phyloP scores from a whole-genome alignment of 768 basidiomycete species.

The Rhodosporidiobolus odoratus region DNA sequence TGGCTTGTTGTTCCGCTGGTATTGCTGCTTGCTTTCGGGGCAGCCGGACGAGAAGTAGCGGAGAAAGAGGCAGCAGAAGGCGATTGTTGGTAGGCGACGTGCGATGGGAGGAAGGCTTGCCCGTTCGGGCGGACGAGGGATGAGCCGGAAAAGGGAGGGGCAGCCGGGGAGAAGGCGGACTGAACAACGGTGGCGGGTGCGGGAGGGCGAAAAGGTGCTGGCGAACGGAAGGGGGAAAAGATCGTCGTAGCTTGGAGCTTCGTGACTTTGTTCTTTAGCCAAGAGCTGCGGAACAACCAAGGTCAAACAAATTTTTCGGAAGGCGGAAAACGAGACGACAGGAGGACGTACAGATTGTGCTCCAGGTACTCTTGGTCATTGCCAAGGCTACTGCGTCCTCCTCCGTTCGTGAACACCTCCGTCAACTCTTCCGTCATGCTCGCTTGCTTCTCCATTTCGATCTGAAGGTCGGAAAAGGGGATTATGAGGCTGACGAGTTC shows the following conservation, averaged over 20 bases:
- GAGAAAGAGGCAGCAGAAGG: background rate
- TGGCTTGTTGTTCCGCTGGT: background rate
- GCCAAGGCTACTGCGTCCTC: constrained; percentile 3
- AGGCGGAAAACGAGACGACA: background rate
- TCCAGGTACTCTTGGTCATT: constrained; percentile 17
- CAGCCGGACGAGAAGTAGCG: background rate
- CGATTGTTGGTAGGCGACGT: background rate
- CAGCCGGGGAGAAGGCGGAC: background rate
- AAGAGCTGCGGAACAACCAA: background rate
- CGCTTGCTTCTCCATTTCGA: constrained; percentile 23
- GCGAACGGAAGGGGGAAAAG: background rate
- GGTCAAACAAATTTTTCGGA: background rate
- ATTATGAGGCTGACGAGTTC: background rate
- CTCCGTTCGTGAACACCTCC: constrained; percentile 3
- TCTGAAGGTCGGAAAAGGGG: constrained; percentile 4
- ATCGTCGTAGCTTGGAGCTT: background rate
- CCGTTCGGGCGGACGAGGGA: background rate
- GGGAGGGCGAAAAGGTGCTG: background rate
- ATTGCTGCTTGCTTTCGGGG: background rate
- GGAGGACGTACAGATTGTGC: constrained; percentile 8
- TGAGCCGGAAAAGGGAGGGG: background rate
- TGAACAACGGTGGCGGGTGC: background rate
- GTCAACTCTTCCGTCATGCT: constrained; percentile 18
- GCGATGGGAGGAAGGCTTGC: background rate
- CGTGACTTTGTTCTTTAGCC: background rate